Base-by-base conservation (phyloP, 805 yeast genomes). In the Lipomyces sp. region DNA sequence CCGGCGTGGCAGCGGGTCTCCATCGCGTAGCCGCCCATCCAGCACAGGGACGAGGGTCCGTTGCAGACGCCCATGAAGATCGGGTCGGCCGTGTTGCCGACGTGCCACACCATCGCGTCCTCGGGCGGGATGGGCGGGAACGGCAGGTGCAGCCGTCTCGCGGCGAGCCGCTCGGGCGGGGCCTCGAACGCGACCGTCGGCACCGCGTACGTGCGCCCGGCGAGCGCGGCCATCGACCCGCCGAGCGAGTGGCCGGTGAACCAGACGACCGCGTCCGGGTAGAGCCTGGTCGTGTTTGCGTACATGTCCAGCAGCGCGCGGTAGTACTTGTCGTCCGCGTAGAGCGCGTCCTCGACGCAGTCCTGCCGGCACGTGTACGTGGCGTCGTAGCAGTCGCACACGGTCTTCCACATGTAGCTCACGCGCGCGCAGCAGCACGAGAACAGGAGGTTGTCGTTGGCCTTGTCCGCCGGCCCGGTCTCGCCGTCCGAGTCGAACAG, bases 51-150 rank as follows among this genome's bases (percentile, higher is more conserved):
- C 2, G 95, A 81, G 0, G 95, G 95, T 7, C 98, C 98, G 63
- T 86, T 89, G 67, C 98, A 93, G 8, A 89, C 91, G 0, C 98
- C 98, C 91, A 90, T 85, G 64, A 75, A 93, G 3, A 93, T 88
- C 1, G 98, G 98, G 66, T 93, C 98, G 0, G 97, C 98, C 2
- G 95, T 93, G 66, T 93, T 93, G 2, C 98, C 98, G 64, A 93
- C 71, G 65, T 93, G 98, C 95, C 95, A 93, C 14, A 93, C 79
- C 59, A 87, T 84, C 61, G 89, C 96, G 69, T 80, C 71, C 61
- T 83, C 78, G 5, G 73, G 70, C 0, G 97, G 93, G 13, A 52
- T 43, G 0, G 98, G 98, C 1, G 98, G 95, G 28, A 55, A 50
- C 0, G 98, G 98, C 44, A 93, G 74, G 69, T 93, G 98, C 43